Evolutionary conservation across 2,329 filamentous ascomycete genomes (phyloP), one percentile per base, ranked within the genome.

Genomic region (Tolypocladium pustulatum): DNA sequence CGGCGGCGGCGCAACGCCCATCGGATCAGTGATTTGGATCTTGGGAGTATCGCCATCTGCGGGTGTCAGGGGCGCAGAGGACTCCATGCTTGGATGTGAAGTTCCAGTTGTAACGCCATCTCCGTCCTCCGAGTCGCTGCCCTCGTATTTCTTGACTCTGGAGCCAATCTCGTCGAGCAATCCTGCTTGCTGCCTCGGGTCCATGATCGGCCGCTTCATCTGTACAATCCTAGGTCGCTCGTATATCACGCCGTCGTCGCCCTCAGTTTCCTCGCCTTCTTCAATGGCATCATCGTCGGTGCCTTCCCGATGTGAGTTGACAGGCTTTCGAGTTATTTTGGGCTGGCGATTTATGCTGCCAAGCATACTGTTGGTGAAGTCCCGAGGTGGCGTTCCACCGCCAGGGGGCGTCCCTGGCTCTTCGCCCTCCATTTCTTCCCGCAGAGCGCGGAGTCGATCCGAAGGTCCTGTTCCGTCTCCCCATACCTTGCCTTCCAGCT

Each of bases 401-500:
- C 73, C 81, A 65, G 69, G 80, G 72, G 67, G 81, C 72, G 63
- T 78, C 73, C 56, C 75, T 75, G 62, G 75, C 38, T 61, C 59
- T 58, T 79, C 79, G 57, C 80, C 79, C 62, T 97, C 94, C 94
- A 99, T 99, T 74, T 92, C 87, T 74, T 97, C 93, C 60, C 94
- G 88, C 55, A 97, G 80, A 64, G 95, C 93, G 64, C 94, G 88
- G 60, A 99, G 79, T 67, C 92, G 87, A 75, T 99, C 94, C 52
- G 91, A 97, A 15, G 94, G 93, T 40, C 90, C 90, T 63, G 88
- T 81, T 57, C 82, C 78, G 62, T 95, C 89, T 62, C 87, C 87
- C 89, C 93, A 96, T 10, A 91, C 86, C 71, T 90, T 90, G 65
- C 94, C 94, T 73, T 97, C 94, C 37, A 99, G 84, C 74, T 97